A percentile compares a stretch with the other conserved stretches of the same genome.
Conservation (phyloP, 129 eudicot species). For the Tagetes patula region DNA sequence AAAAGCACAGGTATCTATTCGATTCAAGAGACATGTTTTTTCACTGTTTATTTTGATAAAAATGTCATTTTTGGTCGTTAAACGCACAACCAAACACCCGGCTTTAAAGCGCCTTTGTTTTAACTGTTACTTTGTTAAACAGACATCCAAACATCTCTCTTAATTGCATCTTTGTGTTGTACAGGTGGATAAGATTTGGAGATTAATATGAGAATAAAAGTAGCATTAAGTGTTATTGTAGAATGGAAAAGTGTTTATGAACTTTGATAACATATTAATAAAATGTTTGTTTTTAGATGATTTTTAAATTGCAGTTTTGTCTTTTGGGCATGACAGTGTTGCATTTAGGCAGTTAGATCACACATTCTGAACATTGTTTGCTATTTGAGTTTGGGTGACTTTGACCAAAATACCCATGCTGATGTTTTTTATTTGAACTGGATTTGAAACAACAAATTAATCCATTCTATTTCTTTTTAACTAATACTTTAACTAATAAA, state of each 20-base stretch:
- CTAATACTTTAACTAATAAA: too few relatives aligned
- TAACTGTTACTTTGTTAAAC: background rate
- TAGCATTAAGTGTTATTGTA: conserved; percentile 15
- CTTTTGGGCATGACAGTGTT: conserved; percentile 13
- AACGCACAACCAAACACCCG: background rate
- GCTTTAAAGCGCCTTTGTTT: background rate
- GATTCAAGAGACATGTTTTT: background rate
- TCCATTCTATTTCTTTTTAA: too few relatives aligned
- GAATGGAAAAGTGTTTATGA: conserved; percentile 14
- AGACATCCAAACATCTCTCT: background rate
- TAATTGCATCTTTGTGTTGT: background rate
- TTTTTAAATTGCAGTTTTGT: background rate
- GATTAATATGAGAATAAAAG: conserved; percentile 30
- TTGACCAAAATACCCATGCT: background rate
- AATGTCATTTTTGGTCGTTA: background rate
- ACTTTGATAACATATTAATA: conserved; percentile 25
- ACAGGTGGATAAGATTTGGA: conserved; percentile 31
- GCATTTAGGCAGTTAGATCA: conserved; percentile 11
- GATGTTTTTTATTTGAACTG: background rate
- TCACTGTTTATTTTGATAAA: too few relatives aligned
- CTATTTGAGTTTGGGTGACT: background rate
- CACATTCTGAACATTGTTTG: conserved; percentile 1
- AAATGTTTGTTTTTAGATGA: conserved; percentile 25
- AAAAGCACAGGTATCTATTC: conserved; percentile 21
- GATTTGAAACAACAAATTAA: background rate